A percentile compares a stretch with the other conserved stretches of the same genome.
These are phyloP conservation scores for Gnetum montanum DNA, from an alignment of 75 land plant species.

Conservation along the genomic window DNA sequence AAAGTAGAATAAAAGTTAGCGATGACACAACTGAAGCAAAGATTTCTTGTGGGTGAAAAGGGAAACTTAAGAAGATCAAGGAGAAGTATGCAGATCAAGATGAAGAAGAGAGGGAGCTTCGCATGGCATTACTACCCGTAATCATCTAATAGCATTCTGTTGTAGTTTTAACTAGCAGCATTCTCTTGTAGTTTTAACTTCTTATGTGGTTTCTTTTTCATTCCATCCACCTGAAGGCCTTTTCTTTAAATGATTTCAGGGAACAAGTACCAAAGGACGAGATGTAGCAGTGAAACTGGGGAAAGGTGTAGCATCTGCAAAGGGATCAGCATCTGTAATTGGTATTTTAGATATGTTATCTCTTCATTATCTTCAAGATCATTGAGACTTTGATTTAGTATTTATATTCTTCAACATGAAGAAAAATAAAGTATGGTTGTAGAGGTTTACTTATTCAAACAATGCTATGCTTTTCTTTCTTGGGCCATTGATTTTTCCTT, in stretches of 20 bases:
- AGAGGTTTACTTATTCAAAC: too few relatives aligned
- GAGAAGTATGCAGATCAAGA: constrained; percentile 59
- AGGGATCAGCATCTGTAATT: constrained; percentile 5
- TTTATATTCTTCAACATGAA: too few relatives aligned
- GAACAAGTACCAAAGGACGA: constrained; percentile 24
- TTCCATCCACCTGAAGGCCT: background rate
- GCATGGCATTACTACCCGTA: constrained; percentile 89
- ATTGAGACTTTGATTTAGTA: too few relatives aligned
- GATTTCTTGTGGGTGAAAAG: constrained; percentile 64
- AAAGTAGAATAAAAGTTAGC: constrained; percentile 11
- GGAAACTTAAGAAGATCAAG: constrained; percentile 78
- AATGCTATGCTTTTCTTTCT: too few relatives aligned
- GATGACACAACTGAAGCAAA: constrained; percentile 26
- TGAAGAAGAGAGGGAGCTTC: constrained; percentile 85
- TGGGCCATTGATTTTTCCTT: too few relatives aligned
- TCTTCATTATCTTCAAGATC: too few relatives aligned
- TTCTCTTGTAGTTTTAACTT: too few relatives aligned
- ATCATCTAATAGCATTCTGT: constrained; percentile 9
- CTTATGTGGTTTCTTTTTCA: constrained; percentile 1
- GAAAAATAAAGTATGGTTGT: too few relatives aligned
- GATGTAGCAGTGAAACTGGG: constrained; percentile 15
- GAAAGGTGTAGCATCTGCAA: constrained; percentile 1
- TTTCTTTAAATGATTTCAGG: constrained; percentile 66
- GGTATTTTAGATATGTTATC: constrained; percentile 34
- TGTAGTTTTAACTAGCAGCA: too few relatives aligned